Percentiles rank a stretch among this genome's conserved stretches.
Evolutionary conservation across 1,284 basidiomycete genomes (phyloP).

Genomic region (Pterulicium gracile): DNA sequence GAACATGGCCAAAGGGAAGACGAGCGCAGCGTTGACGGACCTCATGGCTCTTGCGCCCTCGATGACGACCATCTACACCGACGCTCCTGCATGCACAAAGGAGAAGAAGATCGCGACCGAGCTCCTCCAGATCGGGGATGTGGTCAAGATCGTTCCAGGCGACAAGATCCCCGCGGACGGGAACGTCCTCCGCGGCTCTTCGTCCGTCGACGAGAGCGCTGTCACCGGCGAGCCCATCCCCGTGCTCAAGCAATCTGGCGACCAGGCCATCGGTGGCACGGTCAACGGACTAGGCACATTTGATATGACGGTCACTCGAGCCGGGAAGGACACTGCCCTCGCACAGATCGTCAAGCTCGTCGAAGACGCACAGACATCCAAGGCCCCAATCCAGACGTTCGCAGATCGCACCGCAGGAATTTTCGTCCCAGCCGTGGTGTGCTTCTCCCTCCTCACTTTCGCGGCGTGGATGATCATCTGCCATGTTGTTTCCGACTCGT

Average conservation of each 20-base stretch:
- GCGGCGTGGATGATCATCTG: slow-evolving; percentile 77
- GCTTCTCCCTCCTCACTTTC: slow-evolving; percentile 78
- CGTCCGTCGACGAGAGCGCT: slow-evolving; percentile 91
- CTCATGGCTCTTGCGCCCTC: slow-evolving; percentile 92
- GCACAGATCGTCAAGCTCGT: slow-evolving; percentile 96
- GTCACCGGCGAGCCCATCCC: slow-evolving; percentile 96
- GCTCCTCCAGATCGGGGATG: slow-evolving; percentile 90
- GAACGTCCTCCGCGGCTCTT: slow-evolving; percentile 76
- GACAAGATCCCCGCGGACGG: slow-evolving; percentile 97
- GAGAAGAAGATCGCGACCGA: slow-evolving; percentile 92
- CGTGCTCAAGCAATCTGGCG: slow-evolving; percentile 74
- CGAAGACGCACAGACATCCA: slow-evolving; percentile 95
- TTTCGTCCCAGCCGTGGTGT: slow-evolving; percentile 91
- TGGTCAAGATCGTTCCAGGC: slow-evolving; percentile 90
- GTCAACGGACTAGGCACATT: slow-evolving; percentile 95
- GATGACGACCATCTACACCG: slow-evolving; percentile 91
- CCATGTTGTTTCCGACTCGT: slow-evolving; percentile 42
- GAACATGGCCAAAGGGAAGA: slow-evolving; percentile 95
- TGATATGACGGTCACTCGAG: slow-evolving; percentile 91
- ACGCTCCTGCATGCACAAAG: slow-evolving; percentile 64
- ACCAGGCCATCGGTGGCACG: slow-evolving; percentile 90
- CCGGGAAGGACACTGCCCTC: slow-evolving; percentile 93
- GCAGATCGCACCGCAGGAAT: slow-evolving; percentile 91
- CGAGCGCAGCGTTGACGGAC: slow-evolving; percentile 91
- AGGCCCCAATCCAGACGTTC: slow-evolving; percentile 97